A percentile compares a stretch with the other conserved stretches of the same genome.
phyloP scores from a whole-genome alignment of 495 filamentous ascomycete species.

The Aspergillus affinis region DNA sequence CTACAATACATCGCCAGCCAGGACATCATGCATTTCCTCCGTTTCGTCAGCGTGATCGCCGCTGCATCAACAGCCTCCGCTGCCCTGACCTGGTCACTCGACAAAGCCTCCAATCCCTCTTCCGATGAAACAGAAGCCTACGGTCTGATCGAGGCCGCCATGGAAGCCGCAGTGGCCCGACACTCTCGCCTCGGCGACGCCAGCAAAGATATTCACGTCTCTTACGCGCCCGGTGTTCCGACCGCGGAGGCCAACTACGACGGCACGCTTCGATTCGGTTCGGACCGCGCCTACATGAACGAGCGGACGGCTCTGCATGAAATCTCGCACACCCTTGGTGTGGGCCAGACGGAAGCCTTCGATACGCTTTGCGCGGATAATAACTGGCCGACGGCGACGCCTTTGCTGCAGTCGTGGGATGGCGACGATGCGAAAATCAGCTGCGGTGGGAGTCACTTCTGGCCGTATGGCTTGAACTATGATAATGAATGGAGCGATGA shows the following conservation, averaged over 20 bases:
- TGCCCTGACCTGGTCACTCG: conserved; percentile 8
- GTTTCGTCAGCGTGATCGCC: neutral
- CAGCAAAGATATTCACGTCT: conserved; percentile 9
- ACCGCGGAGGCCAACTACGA: conserved; percentile 15
- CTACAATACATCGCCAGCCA: too few species aligned
- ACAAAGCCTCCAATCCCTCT: conserved; percentile 5
- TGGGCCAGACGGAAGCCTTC: conserved; percentile 11
- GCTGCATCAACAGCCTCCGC: conserved; percentile 5
- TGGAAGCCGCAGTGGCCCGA: conserved; percentile 12
- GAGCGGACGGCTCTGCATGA: conserved; percentile 15
- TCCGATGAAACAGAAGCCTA: conserved; percentile 10
- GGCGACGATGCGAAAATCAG: conserved; percentile 7
- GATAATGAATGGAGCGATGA: conserved; percentile 13
- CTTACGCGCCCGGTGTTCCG: conserved; percentile 11
- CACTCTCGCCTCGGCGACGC: conserved; percentile 10
- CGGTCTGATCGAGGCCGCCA: conserved; percentile 6
- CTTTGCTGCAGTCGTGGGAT: conserved; percentile 9
- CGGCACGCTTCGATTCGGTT: conserved; percentile 10
- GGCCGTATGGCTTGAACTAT: conserved; percentile 15
- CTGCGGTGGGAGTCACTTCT: conserved; percentile 11
- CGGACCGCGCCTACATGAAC: conserved; percentile 11
- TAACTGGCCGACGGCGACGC: conserved; percentile 5
- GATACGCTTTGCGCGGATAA: conserved; percentile 7
- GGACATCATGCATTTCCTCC: neutral
- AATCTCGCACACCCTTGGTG: conserved; percentile 13